Base-by-base conservation (phyloP, 306 rosid genomes). In the Mimosa pudica region DNA sequence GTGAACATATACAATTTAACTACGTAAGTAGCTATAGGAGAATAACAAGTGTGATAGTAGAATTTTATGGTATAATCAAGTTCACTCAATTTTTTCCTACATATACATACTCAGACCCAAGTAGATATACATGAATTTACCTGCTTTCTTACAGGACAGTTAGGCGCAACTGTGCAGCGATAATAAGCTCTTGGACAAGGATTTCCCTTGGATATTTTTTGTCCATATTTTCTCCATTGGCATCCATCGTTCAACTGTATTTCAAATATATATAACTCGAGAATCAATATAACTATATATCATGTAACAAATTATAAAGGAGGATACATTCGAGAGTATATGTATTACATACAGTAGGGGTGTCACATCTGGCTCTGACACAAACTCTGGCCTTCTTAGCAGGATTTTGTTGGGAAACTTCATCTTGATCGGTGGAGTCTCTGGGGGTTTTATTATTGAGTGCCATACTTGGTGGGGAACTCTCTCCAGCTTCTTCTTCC, bases 151-250 rank as follows among this genome's bases (percentile, higher is more conserved):
- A 96, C 99, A 0, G 99, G 99, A 45, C 99, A 96, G 10, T 91
- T 82, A 4, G 91, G 92, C 71, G 97, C 94, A 55, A 92, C 74
- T 1, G 96, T 96, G 87, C 99, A 96, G 20, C 99, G 99, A 82
- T 96, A 96, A 75, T 96, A 96, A 75, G 99, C 99, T 70, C 98
- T 79, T 74, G 99, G 99, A 77, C 99, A 93, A 47, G 99, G 99
- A 55, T 96, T 96, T 58, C 98, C 99, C 79, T 93, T 96, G 16
- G 99, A 87, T 71, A 93, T 93, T 83, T 96, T 96, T 10, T 96
- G 99, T 20, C 99, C 99, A 76, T 96, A 96, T 84, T 96, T 96
- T 65, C 99, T 91, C 99, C 99, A 96, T 77, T 96, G 99, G 9
- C 99, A 91, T 67, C 99, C 99, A 82, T 96, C 99, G 52, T 89